Evolutionary conservation across 805 yeast genomes (phyloP).

Genomic region (Lipomyces orientalis): DNA sequence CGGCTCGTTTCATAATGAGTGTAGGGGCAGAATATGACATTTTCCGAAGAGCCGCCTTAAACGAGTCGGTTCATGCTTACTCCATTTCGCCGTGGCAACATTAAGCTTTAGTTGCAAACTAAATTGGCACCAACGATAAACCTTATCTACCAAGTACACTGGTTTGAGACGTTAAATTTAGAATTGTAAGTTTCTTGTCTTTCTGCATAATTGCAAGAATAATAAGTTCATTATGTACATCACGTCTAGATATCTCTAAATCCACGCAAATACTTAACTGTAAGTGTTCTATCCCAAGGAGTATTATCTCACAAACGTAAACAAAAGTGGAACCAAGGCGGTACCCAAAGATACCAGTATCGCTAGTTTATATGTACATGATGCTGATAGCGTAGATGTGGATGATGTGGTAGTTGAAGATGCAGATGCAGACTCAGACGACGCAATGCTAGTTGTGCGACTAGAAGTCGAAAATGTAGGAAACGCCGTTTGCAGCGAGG

Average conservation of each 20-base stretch:
- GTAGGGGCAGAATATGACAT: background rate
- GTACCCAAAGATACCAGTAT: background rate
- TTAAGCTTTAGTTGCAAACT: background rate
- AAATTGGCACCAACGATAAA: background rate
- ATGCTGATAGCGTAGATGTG: conserved; percentile 1
- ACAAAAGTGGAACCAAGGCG: background rate
- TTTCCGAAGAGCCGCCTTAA: too few species aligned
- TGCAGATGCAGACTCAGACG: conserved; percentile 3
- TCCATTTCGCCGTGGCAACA: too few species aligned
- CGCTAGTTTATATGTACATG: background rate
- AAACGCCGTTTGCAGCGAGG: background rate
- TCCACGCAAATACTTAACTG: background rate
- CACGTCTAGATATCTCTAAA: background rate
- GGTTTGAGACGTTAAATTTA: too few species aligned
- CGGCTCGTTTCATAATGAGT: background rate
- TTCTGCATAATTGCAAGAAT: background rate
- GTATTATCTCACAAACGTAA: background rate
- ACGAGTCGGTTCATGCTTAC: background rate
- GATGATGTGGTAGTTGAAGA: background rate
- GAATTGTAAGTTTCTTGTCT: too few species aligned
- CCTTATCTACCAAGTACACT: background rate
- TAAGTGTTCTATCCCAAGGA: too few species aligned
- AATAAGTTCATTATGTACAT: background rate
- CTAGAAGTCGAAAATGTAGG: conserved; percentile 1
- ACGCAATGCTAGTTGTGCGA: background rate